phyloP scores from a whole-genome alignment of 306 rosid genomes.

The Pyrus betulifolia region DNA sequence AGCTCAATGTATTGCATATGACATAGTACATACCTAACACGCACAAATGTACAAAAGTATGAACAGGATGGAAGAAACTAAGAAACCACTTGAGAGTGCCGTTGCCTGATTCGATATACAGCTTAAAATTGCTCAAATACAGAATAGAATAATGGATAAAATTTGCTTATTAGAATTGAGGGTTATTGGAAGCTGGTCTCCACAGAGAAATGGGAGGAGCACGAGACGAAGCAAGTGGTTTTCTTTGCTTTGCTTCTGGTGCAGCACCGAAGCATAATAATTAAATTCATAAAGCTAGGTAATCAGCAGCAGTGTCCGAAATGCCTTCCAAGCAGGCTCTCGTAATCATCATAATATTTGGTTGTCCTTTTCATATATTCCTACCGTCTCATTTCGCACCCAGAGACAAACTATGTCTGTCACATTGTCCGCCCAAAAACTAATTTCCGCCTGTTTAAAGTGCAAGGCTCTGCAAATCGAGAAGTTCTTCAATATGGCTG shows the following conservation, averaged over 20 bases:
- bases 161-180: slow-evolving; percentile 13
- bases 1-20: neutral
- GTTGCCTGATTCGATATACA: slow-evolving; percentile 18
- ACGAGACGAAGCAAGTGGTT: slow-evolving; percentile 59
- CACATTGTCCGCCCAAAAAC: slow-evolving; percentile 15
- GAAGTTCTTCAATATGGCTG: neutral
- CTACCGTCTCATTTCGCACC: slow-evolving; percentile 29
- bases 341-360: slow-evolving; percentile 17
- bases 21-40: no score
- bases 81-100: slow-evolving; percentile 19
- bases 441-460: slow-evolving; percentile 18
- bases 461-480: neutral
- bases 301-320: neutral
- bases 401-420: slow-evolving; percentile 33
- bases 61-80: slow-evolving; percentile 3
- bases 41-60: neutral
- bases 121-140: slow-evolving; percentile 21
- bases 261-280: neutral
- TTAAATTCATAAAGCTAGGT: neutral
- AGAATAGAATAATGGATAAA: slow-evolving; percentile 1
- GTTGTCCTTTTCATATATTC: slow-evolving; percentile 30
- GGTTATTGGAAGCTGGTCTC: slow-evolving; percentile 36
- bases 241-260: slow-evolving; percentile 36
- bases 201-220: slow-evolving; percentile 44
- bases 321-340: neutral